Evolutionary conservation across 441 rosid genomes (phyloP), one percentile per base, ranked within the genome.

Genomic region (Aleurites moluccanus): DNA sequence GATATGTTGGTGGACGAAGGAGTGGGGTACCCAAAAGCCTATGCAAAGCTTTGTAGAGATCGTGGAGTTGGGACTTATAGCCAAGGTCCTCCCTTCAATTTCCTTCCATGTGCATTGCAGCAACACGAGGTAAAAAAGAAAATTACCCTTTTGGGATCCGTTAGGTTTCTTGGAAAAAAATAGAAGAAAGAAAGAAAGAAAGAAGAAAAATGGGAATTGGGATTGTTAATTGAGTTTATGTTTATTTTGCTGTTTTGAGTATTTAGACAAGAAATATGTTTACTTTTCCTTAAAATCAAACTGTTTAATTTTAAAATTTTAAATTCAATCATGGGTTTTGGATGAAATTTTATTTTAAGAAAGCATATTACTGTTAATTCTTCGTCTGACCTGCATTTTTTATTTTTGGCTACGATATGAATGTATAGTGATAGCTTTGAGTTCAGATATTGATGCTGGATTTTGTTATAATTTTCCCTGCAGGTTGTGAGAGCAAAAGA

Each of bases 1-100:
- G 97, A 95, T 47, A 64, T 89, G 80, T 82, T 35, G 10, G 84
- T 91, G 28, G 92, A 90, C 9, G 90, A 88, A 73, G 83, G 89
- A 64, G 86, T 86, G 2, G 98, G 98, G 2, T 92, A 84, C 85
- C 97, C 99, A 4, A 81, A 77, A 81, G 93, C 97, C 44, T 93
- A 85, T 49, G 91, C 91, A 0, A 90, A 83, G 81, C 83, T 91
- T 56, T 91, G 93, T 79, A 80, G 89, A 64, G 92, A 86, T 75
- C 57, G 72, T 11, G 66, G 80, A 6, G 72, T 73, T 15, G 81
- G 80, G 6, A 80, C 86, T 14, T 92, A 80, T 75, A 75, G 55
- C 74, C 78, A 76, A 16, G 98, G 96, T 57, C 98, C 98, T 82
- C 98, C 98, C 56, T 85, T 88, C 77, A 78, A 88, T 20, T 93